Base-by-base conservation (phyloP, 2,329 filamentous ascomycete species). In the Phialophora macrospora region DNA sequence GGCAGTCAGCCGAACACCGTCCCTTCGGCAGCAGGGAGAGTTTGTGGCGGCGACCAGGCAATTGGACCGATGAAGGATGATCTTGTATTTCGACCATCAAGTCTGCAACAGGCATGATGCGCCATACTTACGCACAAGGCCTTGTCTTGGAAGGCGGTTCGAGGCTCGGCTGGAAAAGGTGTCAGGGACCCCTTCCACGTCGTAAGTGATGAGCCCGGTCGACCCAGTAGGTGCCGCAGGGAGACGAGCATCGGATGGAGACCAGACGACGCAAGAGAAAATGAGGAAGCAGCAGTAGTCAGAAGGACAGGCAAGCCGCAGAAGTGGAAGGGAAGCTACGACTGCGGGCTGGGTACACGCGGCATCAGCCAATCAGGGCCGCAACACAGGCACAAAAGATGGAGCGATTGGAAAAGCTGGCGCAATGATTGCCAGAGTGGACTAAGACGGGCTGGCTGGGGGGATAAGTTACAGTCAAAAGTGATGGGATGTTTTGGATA, bases 91-190 rank as follows among this genome's bases (percentile, higher is more conserved):
- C 66, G 67, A 60, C 60, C 60, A 65, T 60, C 58, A 60, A 34
- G 58, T 34, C 58, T 38, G 58, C 58, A 60, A 38, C 58, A 52
- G 48, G 58, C 32, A 52, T 54, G 65, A 62, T 66, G 60, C 56
- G 56, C 44, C 41, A 44, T 59, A 34, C 56, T 59, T 44, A 48
- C 56, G 38, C 46, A 38, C 22, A 55, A 44, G 66, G 67, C 60
- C 65, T 67, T 71, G 68, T 71, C 69, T 70, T 71, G 69, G 68
- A 70, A 70, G 61, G 67, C 67, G 60, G 66, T 69, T 72, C 63
- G 68, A 70, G 68, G 68, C 70, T 72, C 64, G 70, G 70, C 68
- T 51, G 56, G 68, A 67, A 70, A 48, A 41, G 55, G 48, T 28
- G 59, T 55, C 59, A 55, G 38, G 59, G 59, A 24, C 59, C 59